Evolutionary conservation across 1,284 basidiomycete species (phyloP).

Genomic region (Ceratobasidium sp.): DNA sequence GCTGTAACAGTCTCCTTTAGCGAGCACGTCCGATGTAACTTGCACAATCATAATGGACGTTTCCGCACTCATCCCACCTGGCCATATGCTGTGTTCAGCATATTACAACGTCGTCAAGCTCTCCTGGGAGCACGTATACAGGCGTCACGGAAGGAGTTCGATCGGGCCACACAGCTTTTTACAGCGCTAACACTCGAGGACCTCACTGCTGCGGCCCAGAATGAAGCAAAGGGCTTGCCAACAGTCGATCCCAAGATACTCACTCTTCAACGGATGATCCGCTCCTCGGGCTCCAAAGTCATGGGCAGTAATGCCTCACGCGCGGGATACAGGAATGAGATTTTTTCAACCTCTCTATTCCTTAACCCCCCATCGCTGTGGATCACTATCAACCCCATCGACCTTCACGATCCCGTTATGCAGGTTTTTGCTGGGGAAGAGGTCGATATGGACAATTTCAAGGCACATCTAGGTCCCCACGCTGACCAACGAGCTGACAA

Average conservation of each 20-base stretch:
- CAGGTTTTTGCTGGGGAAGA: slow-evolving; percentile 57
- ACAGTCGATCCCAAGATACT: slow-evolving; percentile 31
- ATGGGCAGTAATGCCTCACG: slow-evolving; percentile 48
- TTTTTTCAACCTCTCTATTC: slow-evolving; percentile 50
- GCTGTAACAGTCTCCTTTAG: slow-evolving; percentile 50
- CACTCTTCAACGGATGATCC: slow-evolving; percentile 31
- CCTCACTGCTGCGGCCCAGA: slow-evolving; percentile 42
- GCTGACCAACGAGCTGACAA: slow-evolving; percentile 50
- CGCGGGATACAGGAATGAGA: slow-evolving; percentile 47
- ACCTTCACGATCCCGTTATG: slow-evolving; percentile 53
- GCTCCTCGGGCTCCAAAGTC: slow-evolving; percentile 31
- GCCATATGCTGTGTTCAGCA: slow-evolving; percentile 54
- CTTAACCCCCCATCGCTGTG: slow-evolving; percentile 47
- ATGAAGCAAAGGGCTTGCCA: slow-evolving; percentile 26
- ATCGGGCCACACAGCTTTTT: neutral
- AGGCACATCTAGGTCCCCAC: slow-evolving; percentile 50
- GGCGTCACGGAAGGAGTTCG: slow-evolving; percentile 43
- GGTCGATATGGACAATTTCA: slow-evolving; percentile 56
- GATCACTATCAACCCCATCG: slow-evolving; percentile 53
- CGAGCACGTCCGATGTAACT: slow-evolving; percentile 54
- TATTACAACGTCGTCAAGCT: slow-evolving; percentile 49
- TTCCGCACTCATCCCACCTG: slow-evolving; percentile 54
- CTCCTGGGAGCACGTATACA: slow-evolving; percentile 41
- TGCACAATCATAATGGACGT: slow-evolving; percentile 54
- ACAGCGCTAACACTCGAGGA: slow-evolving; percentile 23